Evolutionary conservation across 345 rosid genomes (phyloP).

Genomic region (Melaleuca alternifolia): DNA sequence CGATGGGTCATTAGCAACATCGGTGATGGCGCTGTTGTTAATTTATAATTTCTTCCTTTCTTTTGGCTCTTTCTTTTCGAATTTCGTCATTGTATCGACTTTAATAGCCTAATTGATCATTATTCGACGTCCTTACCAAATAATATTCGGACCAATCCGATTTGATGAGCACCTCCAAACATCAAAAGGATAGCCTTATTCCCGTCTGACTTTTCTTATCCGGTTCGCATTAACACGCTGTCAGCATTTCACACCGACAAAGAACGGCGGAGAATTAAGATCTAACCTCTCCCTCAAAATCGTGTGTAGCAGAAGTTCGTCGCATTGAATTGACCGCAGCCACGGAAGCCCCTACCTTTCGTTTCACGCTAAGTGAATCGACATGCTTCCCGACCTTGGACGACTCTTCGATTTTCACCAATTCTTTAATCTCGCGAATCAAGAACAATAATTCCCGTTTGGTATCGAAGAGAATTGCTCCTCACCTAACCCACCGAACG

Average conservation of each 20-base stretch:
- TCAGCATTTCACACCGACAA: neutral
- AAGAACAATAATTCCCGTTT: neutral
- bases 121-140: too few species aligned
- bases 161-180: neutral
- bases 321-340: neutral
- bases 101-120: too few species aligned
- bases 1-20: neutral
- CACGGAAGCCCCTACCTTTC: neutral
- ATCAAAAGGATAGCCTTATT: neutral
- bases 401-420: neutral
- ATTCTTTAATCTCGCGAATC: neutral
- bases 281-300: neutral
- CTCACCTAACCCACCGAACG: neutral
- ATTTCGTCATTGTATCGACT: neutral
- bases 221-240: neutral
- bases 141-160: too few species aligned
- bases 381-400: neutral
- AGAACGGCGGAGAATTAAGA: neutral
- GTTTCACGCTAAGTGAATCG: neutral
- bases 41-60: neutral
- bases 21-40: neutral
- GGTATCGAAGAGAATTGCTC: neutral
- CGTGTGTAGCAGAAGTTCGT: fast-evolving
- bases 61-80: neutral
- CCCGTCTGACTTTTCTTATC: neutral